Percentiles rank a stretch among this genome's conserved stretches.
Conservation (phyloP, 208 protist species). For the Angomonas ambiguus region DNA sequence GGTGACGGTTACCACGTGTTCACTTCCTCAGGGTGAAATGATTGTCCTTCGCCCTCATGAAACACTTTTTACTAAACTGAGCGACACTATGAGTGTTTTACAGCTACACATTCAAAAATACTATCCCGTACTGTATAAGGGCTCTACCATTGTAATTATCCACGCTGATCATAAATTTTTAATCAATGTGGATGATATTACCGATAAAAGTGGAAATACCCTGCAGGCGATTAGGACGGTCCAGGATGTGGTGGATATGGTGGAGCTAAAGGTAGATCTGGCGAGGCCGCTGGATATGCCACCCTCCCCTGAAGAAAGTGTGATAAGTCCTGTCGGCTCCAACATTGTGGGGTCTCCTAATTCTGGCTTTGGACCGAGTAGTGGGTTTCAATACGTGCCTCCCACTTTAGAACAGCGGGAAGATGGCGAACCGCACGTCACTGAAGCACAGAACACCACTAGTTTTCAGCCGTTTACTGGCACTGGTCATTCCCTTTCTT, state of each 20-base stretch:
- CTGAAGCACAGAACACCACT: background rate
- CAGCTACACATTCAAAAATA: conserved; percentile 78
- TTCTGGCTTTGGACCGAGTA: conserved; percentile 53
- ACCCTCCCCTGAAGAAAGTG: conserved; percentile 27
- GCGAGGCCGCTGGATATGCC: conserved; percentile 90
- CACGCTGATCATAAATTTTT: conserved; percentile 87
- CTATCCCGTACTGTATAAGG: conserved; percentile 89
- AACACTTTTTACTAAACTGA: conserved; percentile 89
- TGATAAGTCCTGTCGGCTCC: conserved; percentile 9
- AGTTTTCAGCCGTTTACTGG: background rate
- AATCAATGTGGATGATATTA: conserved; percentile 85
- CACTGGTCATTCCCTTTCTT: background rate
- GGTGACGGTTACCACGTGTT: conserved; percentile 69
- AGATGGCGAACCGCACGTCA: background rate
- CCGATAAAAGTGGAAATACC: conserved; percentile 31
- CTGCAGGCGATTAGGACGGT: conserved; percentile 88
- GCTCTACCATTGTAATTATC: conserved; percentile 86
- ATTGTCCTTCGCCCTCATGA: conserved; percentile 91
- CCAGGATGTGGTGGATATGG: conserved; percentile 68
- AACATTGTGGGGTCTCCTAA: conserved; percentile 62
- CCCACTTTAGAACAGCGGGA: conserved; percentile 27
- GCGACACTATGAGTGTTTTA: conserved; percentile 90
- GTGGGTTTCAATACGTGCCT: conserved; percentile 46
- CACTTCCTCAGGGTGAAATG: conserved; percentile 77
- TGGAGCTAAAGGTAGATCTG: conserved; percentile 94